Base-by-base conservation (phyloP, 495 filamentous ascomycete genomes). In the Podospora comata region DNA sequence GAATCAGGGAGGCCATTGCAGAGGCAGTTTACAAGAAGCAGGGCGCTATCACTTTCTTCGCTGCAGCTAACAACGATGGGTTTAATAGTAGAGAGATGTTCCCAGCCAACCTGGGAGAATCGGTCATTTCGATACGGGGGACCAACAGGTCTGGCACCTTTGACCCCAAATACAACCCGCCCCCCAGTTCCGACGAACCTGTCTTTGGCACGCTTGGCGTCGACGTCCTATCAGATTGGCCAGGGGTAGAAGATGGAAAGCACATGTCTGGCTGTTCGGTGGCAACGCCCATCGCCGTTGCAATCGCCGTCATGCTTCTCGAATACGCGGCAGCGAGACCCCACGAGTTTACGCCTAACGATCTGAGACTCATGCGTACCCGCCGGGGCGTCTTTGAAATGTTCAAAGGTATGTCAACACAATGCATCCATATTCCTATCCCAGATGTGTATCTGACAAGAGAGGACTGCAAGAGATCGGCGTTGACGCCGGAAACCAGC, bases 121-220 rank as follows among this genome's bases (percentile, higher is more conserved):
- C 57, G 5, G 65, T 67, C 65, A 67, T 67, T 53, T 23, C 65
- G 3, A 26, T 67, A 11, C 32, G 66, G 16, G 66, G 18, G 5
- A 68, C 66, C 34, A 68, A 54, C 66, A 32, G 26, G 6, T 2
- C 30, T 9, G 66, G 66, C 20, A 23, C 23, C 44, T 68, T 68
- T 19, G 39, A 68, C 1, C n/a, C 34, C 16, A 64, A 44, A 15
- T 68, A 62, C 44, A 64, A 68, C 44, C 60, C 66, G 3, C 60
- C 58, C 13, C n/a, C 27, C 1, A 64, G 66, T 55, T 62, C 59
- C 34, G 66, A 68, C 20, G 60, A 39, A 3, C 20, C 60, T 30
- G 66, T 68, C 6, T 68, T 68, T 53, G 66, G 66, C 26, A 68
- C 66, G n/a, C 60, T 68, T 3, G 66, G 66, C 19, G 66, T 68